These are phyloP conservation scores for Pontederia crassipes DNA, from an alignment of 176 grass and related monocot genomes.

Conservation along the genomic window DNA sequence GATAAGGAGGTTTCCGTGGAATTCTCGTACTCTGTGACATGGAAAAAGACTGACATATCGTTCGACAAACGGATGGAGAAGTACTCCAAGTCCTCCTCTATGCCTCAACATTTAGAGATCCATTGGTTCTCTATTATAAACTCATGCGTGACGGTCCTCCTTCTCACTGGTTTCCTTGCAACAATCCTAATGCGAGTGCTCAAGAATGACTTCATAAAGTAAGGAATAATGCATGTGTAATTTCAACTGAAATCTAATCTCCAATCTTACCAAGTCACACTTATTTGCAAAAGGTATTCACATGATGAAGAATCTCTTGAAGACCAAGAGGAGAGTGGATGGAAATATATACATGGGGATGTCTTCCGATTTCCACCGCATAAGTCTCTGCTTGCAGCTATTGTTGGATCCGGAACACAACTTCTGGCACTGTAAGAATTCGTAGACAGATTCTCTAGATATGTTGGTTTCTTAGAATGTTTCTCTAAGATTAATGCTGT, in stretches of 20 bases:
- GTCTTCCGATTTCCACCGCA: slow-evolving; percentile 14
- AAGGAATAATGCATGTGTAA: neutral
- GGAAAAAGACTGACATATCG: slow-evolving; percentile 13
- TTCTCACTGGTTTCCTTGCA: slow-evolving; percentile 20
- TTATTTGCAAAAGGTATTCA: slow-evolving; percentile 7
- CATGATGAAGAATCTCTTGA: slow-evolving; percentile 12
- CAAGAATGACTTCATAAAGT: slow-evolving; percentile 18
- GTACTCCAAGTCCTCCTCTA: slow-evolving; percentile 9
- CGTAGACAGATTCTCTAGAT: neutral
- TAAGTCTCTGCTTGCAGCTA: slow-evolving; percentile 9
- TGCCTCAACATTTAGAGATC: slow-evolving; percentile 17
- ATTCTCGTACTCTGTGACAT: slow-evolving; percentile 2
- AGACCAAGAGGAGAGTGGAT: slow-evolving; percentile 10
- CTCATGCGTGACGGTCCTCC: slow-evolving; percentile 17
- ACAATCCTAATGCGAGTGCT: slow-evolving; percentile 18
- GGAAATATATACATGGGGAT: slow-evolving; percentile 18
- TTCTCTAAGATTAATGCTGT: neutral
- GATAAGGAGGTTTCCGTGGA: slow-evolving; percentile 2
- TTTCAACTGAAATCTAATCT: neutral
- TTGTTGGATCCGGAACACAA: slow-evolving; percentile 16
- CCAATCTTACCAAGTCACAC: neutral
- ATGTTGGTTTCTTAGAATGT: neutral
- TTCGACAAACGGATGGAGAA: slow-evolving; percentile 16
- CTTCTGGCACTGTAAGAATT: slow-evolving; percentile 10
- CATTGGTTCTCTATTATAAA: slow-evolving; percentile 19